Base-by-base conservation (phyloP, 306 rosid genomes). In the Elaeagnus macrophylla region DNA sequence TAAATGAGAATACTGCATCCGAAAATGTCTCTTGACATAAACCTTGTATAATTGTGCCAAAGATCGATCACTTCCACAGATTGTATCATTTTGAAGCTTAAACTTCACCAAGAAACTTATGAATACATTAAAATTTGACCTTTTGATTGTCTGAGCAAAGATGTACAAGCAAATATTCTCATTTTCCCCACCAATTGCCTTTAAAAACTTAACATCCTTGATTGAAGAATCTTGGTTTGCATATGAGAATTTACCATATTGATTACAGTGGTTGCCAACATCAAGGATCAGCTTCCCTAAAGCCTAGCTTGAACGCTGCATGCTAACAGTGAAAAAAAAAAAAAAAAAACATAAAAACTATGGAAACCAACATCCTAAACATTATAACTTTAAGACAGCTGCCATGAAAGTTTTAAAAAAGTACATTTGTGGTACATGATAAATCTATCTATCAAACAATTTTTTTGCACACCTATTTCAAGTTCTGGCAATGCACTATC, bases 201-300 rank as follows among this genome's bases (percentile, higher is more conserved):
- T 12, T 7, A 36, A 38, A 42, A 58, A 20, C 25, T 20, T 20
- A 17, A 52, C 20, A 43, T 25, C 47, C 25, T 37, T 52, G 52
- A 49, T 49, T 49, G 9, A 17, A 16, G 12, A 0, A 10, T 10
- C 1, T 9, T 7, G 9, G 36, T 9, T 0, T 49, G 53, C 16
- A 18, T 2, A 18, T 2, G 56, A 32, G 64, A 71, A 55, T 61
- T 66, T 83, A 90, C 97, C 97, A 57, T 86, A 86, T 74, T 52
- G 84, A 67, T 90, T 94, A 3, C 97, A 90, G 73, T 80, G 97
- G 67, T 79, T 80, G 67, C 97, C 97, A 49, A 90, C 91, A 66
- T 86, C 88, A 70, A 81, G 72, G 58, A 90, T 81, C 77, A 86
- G 73, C 91, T 81, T 83, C 63, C 95, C 95, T 54, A 90, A 88